Percentiles rank a stretch among this genome's conserved stretches.
Evolutionary conservation across 768 basidiomycete species (phyloP).

Genomic region (Melanogaster broomeanus): DNA sequence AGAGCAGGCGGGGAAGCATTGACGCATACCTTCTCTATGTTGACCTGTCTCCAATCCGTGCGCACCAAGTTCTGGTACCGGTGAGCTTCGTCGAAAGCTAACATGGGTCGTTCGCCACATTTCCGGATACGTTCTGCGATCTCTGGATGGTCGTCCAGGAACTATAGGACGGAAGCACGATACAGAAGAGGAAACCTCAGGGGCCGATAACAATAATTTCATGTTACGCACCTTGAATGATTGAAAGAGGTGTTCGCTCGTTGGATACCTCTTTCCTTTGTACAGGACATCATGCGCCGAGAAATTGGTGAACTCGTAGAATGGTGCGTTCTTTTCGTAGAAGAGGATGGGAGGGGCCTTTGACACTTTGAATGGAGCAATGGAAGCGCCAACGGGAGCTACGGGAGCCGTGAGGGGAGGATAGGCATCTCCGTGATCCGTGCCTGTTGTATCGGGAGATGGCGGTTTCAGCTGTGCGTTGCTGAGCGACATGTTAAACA

Average conservation of each 20-base stretch:
- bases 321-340: conserved; percentile 62
- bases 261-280: conserved; percentile 66
- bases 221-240: conserved; percentile 57
- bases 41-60: conserved; percentile 68
- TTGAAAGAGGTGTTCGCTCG: conserved; percentile 78
- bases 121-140: conserved; percentile 71
- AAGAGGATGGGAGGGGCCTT: conserved; percentile 50
- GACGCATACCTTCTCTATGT: conserved; percentile 55
- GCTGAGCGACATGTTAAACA: conserved; percentile 6
- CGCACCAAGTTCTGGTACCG: conserved; percentile 62
- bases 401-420: conserved; percentile 35
- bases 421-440: conserved; percentile 17
- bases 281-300: conserved; percentile 65
- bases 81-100: conserved; percentile 68
- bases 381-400: conserved; percentile 27
- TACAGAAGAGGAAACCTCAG: background rate
- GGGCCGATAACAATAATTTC: background rate
- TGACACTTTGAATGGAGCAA: conserved; percentile 26
- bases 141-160: conserved; percentile 56
- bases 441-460: conserved; percentile 4
- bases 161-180: conserved; percentile 37
- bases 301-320: conserved; percentile 77
- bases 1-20: background rate
- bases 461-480: conserved; percentile 16
- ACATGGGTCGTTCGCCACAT: conserved; percentile 60